These are phyloP conservation scores for Fagopyrum homotropicum DNA, from an alignment of 148 eudicot genomes.

Conservation along the genomic window DNA sequence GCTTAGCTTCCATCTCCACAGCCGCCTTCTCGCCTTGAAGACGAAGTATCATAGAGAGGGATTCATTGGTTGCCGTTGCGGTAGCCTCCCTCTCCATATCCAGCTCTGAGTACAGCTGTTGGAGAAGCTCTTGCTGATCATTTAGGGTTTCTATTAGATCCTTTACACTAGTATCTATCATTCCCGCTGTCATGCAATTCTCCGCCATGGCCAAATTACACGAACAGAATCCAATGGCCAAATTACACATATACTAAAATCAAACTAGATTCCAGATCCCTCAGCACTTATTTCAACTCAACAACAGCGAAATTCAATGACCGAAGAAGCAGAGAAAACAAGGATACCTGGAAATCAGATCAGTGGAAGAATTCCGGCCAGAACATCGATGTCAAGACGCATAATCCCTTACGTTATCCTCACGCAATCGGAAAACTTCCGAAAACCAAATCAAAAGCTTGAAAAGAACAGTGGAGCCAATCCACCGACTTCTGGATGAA, in stretches of 20 bases:
- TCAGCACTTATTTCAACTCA: conserved; percentile 2
- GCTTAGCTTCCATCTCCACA: conserved; percentile 80
- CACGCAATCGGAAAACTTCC: not conserved
- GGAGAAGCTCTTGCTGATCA: conserved; percentile 75
- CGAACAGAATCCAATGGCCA: not conserved
- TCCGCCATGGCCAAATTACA: not conserved
- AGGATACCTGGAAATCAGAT: not conserved
- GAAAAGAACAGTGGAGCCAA: not conserved
- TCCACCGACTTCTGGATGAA: conserved; percentile 3
- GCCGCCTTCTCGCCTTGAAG: conserved; percentile 89
- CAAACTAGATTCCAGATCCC: not conserved
- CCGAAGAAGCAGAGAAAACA: not conserved
- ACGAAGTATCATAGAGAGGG: conserved; percentile 79
- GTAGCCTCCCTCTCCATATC: conserved; percentile 90
- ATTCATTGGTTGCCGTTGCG: conserved; percentile 70
- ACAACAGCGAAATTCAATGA: not conserved
- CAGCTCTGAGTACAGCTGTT: conserved; percentile 70
- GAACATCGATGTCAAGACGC: not conserved
- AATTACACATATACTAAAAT: not conserved
- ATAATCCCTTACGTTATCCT: not conserved
- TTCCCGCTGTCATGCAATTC: not conserved
- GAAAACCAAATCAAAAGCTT: not conserved
- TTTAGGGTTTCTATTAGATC: conserved; percentile 59
- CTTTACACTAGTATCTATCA: conserved; percentile 9
- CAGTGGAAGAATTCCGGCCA: not conserved